Percentiles rank a stretch among this genome's conserved stretches.
Conservation (phyloP, 1,139 yeast genomes). For the Meyerozyma sp. region DNA sequence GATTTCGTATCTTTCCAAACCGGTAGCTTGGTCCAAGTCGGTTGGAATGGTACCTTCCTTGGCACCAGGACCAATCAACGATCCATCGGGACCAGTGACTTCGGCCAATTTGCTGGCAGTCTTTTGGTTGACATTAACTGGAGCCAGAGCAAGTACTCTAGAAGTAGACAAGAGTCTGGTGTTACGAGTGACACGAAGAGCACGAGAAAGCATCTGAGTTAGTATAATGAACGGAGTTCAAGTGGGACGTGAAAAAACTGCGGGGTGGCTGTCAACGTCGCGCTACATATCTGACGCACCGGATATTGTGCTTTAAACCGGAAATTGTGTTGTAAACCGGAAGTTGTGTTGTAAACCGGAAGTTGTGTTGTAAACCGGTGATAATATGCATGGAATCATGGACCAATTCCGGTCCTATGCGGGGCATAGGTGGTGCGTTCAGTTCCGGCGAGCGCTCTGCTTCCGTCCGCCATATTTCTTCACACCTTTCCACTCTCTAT, state of each 20-base stretch:
- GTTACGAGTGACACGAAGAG: slow-evolving; percentile 35
- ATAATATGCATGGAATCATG: background rate
- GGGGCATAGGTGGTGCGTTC: too few species aligned
- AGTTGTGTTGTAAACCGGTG: background rate
- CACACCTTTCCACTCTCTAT: background rate
- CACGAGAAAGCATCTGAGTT: slow-evolving; percentile 37
- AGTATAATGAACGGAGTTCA: slow-evolving; percentile 10
- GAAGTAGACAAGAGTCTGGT: slow-evolving; percentile 38
- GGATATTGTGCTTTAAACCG: background rate
- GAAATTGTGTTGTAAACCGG: background rate
- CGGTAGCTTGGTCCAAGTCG: slow-evolving; percentile 94
- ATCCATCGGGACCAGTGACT: slow-evolving; percentile 67
- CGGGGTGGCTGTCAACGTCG: background rate
- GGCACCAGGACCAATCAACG: slow-evolving; percentile 91
- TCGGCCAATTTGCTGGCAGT: slow-evolving; percentile 70
- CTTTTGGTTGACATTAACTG: slow-evolving; percentile 22
- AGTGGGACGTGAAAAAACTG: background rate
- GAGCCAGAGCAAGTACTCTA: slow-evolving; percentile 22
- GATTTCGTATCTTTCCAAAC: slow-evolving; percentile 94
- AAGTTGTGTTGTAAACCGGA: background rate
- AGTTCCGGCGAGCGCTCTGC: too few species aligned
- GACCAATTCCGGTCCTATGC: background rate
- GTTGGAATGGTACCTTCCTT: slow-evolving; percentile 79
- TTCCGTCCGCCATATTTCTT: background rate
- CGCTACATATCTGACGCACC: too few species aligned